Percentiles rank a stretch among this genome's conserved stretches.
Conservation (phyloP, 2,329 filamentous ascomycete genomes). For the Anthostomella pinea region DNA sequence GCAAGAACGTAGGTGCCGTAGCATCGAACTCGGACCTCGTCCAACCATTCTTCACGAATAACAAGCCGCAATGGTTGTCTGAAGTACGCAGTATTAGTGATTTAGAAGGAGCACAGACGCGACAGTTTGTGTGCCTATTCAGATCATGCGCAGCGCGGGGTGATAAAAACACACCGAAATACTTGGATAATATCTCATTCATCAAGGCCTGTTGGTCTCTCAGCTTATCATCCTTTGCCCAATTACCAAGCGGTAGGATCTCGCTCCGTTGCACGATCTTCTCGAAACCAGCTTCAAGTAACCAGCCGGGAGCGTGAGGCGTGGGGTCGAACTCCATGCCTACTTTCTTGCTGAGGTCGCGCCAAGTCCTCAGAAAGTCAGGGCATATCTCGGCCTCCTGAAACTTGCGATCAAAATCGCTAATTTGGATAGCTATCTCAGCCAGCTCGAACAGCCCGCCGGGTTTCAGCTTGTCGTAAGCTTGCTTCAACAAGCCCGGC, state of each 20-base stretch:
- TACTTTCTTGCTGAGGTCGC: constrained; percentile 24
- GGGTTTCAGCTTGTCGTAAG: constrained; percentile 40
- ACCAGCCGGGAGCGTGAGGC: constrained; percentile 32
- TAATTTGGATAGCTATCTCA: constrained; percentile 39
- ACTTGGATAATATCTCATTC: constrained; percentile 32
- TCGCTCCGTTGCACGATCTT: constrained; percentile 39
- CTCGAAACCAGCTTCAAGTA: constrained; percentile 39
- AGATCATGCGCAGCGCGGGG: background rate
- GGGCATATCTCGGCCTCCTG: constrained; percentile 31
- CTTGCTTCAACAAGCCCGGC: constrained; percentile 34
- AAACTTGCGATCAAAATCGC: constrained; percentile 36
- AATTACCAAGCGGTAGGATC: constrained; percentile 39
- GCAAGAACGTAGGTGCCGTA: constrained; percentile 22
- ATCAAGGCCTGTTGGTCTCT: constrained; percentile 36
- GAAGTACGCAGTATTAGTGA: constrained; percentile 6
- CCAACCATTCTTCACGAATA: constrained; percentile 27
- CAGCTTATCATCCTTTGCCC: constrained; percentile 39
- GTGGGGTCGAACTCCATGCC: constrained; percentile 41
- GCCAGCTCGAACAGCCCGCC: constrained; percentile 45
- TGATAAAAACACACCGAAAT: constrained; percentile 31
- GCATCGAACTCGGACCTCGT: constrained; percentile 24
- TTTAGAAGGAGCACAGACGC: too few relatives aligned
- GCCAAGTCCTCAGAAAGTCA: constrained; percentile 34
- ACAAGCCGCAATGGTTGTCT: constrained; percentile 23
- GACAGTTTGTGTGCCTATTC: background rate